Conservation (phyloP, 139 green algal species). For the Chlorella sp. region DNA sequence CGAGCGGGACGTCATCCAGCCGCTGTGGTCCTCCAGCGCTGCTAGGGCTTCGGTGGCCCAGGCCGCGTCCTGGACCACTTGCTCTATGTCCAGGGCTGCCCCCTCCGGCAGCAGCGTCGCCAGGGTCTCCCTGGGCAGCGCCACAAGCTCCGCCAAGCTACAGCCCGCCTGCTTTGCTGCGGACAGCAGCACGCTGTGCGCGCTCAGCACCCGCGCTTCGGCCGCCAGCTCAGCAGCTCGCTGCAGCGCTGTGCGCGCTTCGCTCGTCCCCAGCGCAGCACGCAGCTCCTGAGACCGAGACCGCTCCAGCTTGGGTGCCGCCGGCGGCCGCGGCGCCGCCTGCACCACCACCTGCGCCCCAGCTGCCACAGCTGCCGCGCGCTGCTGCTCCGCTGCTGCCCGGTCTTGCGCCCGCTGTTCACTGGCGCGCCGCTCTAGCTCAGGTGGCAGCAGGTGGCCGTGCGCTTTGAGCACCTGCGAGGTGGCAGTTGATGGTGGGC, state of each 20-base stretch:
- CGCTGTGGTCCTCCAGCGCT: slow-evolving; percentile 22
- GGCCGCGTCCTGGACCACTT: background rate
- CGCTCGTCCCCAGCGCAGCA: background rate
- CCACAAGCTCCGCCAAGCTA: slow-evolving; percentile 3
- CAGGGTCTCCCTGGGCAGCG: background rate
- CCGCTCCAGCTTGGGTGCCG: background rate
- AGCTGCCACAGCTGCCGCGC: background rate
- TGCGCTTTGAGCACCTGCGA: slow-evolving; percentile 14
- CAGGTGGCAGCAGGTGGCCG: slow-evolving; percentile 25
- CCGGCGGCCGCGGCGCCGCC: background rate
- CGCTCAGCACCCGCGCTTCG: slow-evolving; percentile 1
- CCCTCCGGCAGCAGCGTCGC: background rate
- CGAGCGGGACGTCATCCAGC: slow-evolving; percentile 35
- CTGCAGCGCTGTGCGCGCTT: background rate
- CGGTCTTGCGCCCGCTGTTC: background rate
- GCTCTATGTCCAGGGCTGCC: background rate
- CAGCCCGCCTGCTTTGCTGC: background rate
- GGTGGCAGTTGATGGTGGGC: too few relatives aligned
- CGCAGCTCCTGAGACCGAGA: background rate
- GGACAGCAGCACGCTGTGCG: background rate
- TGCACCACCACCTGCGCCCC: background rate
- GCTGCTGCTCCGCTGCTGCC: background rate
- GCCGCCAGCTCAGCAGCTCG: background rate
- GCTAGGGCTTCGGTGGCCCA: background rate
- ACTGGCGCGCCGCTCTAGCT: slow-evolving; percentile 6